Base-by-base conservation (phyloP, 768 basidiomycete species). In the Tricholoma bakamatsutake region DNA sequence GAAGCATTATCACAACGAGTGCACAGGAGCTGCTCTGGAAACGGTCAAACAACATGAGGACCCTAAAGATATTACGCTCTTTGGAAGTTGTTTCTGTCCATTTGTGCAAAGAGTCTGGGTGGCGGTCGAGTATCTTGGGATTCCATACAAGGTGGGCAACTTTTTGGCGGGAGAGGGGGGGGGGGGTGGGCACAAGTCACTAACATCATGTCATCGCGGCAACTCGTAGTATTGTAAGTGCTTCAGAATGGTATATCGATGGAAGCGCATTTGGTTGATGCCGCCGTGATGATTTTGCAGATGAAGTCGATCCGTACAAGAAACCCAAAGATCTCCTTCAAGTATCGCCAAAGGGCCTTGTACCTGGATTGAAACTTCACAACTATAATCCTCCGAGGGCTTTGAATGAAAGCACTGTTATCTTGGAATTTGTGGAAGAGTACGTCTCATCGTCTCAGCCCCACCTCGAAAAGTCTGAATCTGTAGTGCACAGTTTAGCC, bases 101-200 rank as follows among this genome's bases (percentile, higher is more conserved):
- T 92, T 91, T 64, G 89, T 91, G 1, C 89, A 92, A 67, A 77
- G 90, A 13, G 87, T 81, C 2, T 93, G 91, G 90, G 77, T 84
- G 17, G 78, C 83, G 0, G 73, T 92, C 30, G 89, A 93, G 66
- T 78, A 80, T 58, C 79, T 90, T 18, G 77, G 74, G 1, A 80
- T 91, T 45, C 80, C 83, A 2, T 92, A 94, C 71, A 80, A 84
- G 66, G 87, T 86, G 55, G 48, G 73, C 51, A 24, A 31, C 12
- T 17, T 27, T n/a, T n/a, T n/a, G n/a, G n/a, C n/a, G n/a, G n/a
- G n/a, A n/a, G n/a, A n/a, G 21, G 21, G 21, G 21, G 21, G 21
- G 21, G n/a, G n/a, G n/a, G n/a, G n/a, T n/a, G n/a, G n/a, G n/a
- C n/a, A n/a, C n/a, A 24, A 24, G 21, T 24, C 21, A 24, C 40